Evolutionary conservation across 192 early-diverging fungal genomes (phyloP), one percentile per base, ranked within the genome.

Genomic region (Coemansia sp.): DNA sequence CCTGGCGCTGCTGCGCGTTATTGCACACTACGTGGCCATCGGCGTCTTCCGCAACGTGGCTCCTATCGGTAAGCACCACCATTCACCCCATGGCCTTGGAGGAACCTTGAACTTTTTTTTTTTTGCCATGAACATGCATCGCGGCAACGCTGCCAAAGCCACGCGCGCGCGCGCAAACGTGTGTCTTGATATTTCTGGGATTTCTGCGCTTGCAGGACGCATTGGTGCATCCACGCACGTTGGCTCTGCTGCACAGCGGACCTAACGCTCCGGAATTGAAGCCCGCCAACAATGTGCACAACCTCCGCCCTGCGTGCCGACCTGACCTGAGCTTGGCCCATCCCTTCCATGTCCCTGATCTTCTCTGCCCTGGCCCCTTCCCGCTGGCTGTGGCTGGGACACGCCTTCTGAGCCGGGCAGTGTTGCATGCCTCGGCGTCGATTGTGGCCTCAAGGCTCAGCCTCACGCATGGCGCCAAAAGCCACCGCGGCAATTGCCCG

Each of bases 31-130:
- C 46, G 74, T 69, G 16, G 74, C 74, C n/a, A 77, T 77, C 23
- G 74, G 74, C 64, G 74, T 77, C 14, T 77, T 77, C 58, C 74
- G 74, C 53, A 77, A 77, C 45, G 74, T 77, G 12, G 74, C 74
- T 32, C 74, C 74, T 12, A 77, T 77, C 64, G 74, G 74, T 77
- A 77, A 77, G 74, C 24, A 56, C 33, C 7, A 6, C 23, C 23
- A 14, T 1, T 11, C 19, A 18, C 16, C 43, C 30, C 30, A n/a
- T n/a, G n/a, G n/a, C n/a, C n/a, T n/a, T n/a, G n/a, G n/a, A n/a
- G n/a, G n/a, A n/a, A 44, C 43, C 19, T 44, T 44, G 43, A 44
- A 44, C 43, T 44, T 44, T 16, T 9, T n/a, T 31, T 35, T 23
- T 22, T 54, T 22, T 54, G 53, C 21, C 30, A 35, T 31, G 53